Evolutionary conservation across 805 yeast species (phyloP).

Genomic region (Schizosaccharomyces lindneri): DNA sequence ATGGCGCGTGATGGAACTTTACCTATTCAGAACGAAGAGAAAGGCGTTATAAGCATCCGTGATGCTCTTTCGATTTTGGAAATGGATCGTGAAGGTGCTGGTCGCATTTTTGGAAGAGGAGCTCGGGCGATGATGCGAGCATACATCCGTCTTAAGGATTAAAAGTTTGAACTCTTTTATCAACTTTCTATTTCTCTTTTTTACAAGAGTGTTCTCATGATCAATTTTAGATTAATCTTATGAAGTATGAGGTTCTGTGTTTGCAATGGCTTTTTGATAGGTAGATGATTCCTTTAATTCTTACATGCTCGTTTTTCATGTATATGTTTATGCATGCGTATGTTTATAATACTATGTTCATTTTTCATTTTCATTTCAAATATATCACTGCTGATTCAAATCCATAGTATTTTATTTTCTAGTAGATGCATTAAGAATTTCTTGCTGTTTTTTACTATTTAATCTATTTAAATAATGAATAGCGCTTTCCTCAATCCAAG

Average conservation of each 20-base stretch:
- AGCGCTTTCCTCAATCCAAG: constrained; percentile 51
- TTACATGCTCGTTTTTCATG: too few species aligned
- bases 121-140: constrained; percentile 1
- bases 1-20: background rate
- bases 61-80: constrained; percentile 1
- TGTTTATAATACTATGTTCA: background rate
- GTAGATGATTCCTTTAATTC: too few species aligned
- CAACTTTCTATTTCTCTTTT: too few species aligned
- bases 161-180: too few species aligned
- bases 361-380: background rate
- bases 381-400: background rate
- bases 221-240: too few species aligned
- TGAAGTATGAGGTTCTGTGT: too few species aligned
- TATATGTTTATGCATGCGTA: too few species aligned
- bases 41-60: background rate
- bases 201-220: too few species aligned
- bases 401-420: background rate
- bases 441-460: background rate
- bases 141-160: background rate
- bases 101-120: background rate
- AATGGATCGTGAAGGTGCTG: constrained; percentile 1
- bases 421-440: background rate
- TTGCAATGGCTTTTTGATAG: too few species aligned
- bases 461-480: constrained; percentile 16
- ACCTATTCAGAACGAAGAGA: background rate